A percentile compares a stretch with the other conserved stretches of the same genome.
These are phyloP conservation scores for Plasmodium vivax DNA, from an alignment of 169 alveolate species.

Conservation along the genomic window DNA sequence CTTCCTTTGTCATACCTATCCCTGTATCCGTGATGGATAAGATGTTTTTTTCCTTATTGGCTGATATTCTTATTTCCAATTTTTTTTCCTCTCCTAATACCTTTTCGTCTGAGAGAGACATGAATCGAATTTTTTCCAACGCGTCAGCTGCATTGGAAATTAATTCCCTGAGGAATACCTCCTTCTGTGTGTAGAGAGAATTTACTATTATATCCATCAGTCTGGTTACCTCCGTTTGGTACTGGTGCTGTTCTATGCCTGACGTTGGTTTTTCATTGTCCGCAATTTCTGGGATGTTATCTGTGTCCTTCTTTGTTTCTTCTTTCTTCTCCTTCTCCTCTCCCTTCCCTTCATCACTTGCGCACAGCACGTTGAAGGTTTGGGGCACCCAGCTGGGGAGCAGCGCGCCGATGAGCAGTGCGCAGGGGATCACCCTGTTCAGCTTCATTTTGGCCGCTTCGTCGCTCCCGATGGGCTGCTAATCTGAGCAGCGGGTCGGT, in stretches of 20 bases:
- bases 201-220: conserved; percentile 99
- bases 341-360: not conserved
- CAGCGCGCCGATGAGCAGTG: not conserved
- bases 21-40: conserved; percentile 98
- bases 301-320: conserved; percentile 26
- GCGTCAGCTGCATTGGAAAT: conserved; percentile 99
- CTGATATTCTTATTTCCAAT: conserved; percentile 94
- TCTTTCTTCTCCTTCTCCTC: not conserved
- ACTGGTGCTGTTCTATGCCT: conserved; percentile 83
- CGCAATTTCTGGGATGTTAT: conserved; percentile 21
- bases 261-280: conserved; percentile 72
- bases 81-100: conserved; percentile 84
- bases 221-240: conserved; percentile 98
- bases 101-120: conserved; percentile 77
- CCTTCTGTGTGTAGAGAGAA: conserved; percentile 98
- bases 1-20: conserved; percentile 99
- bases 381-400: not conserved
- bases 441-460: conserved; percentile 19
- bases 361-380: conserved; percentile 14
- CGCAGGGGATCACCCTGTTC: not conserved
- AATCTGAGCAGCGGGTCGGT: not conserved
- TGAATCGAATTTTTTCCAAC: conserved; percentile 94
- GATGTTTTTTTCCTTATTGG: conserved; percentile 93
- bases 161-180: conserved; percentile 97
- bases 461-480: not conserved